Evolutionary conservation across 345 rosid genomes (phyloP).

Genomic region (Ceriops zippeliana): DNA sequence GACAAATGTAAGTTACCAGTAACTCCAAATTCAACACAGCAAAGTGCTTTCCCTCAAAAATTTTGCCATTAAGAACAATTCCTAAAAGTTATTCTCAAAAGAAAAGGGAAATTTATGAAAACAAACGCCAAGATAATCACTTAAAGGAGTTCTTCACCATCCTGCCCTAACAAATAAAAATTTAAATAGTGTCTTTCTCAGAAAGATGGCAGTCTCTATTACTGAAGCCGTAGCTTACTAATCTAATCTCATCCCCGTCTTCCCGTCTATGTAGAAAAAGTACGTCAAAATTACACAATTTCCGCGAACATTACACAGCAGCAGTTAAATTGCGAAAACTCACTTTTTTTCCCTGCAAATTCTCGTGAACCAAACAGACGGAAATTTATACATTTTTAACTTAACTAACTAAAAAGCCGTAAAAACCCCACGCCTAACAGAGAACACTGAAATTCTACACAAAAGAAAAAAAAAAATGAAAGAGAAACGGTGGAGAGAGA

Average conservation of each 20-base stretch:
- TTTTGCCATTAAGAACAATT: conserved; percentile 5
- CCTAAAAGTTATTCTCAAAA: conserved; percentile 11
- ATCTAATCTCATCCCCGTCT: neutral
- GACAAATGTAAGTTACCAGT: conserved; percentile 1
- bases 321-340: conserved; percentile 11
- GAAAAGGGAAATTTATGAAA: conserved; percentile 3
- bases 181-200: neutral
- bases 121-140: conserved; percentile 13
- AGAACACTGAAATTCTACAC: neutral
- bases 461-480: neutral
- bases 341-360: conserved; percentile 13
- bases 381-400: neutral
- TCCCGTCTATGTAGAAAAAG: too few species aligned
- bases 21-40: too few species aligned
- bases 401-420: conserved; percentile 19
- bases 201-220: neutral
- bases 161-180: neutral
- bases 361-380: conserved; percentile 8
- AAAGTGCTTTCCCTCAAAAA: neutral
- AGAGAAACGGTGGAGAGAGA: neutral
- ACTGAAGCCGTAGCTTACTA: neutral
- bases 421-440: conserved; percentile 21
- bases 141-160: conserved; percentile 4
- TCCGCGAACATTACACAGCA: neutral
- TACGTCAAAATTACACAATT: neutral